Base-by-base conservation (phyloP, 2,329 filamentous ascomycete species). In the Stachybotrys elegans region DNA sequence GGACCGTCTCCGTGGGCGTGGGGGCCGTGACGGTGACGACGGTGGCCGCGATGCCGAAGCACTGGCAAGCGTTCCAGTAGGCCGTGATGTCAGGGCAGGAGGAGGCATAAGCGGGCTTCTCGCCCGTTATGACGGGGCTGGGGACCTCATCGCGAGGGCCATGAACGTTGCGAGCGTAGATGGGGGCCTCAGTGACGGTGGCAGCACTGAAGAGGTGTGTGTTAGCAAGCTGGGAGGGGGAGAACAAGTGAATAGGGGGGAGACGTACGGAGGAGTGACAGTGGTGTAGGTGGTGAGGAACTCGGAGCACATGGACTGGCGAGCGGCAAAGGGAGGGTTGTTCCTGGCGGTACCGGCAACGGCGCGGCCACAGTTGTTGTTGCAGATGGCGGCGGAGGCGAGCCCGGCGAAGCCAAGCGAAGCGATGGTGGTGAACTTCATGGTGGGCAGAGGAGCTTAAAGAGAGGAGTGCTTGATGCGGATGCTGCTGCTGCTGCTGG, bases 31-130 rank as follows among this genome's bases (percentile, higher is more conserved):
- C 43, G 12, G 49, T 46, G 13, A 48, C 22, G 25, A 46, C 44
- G 3, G 49, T 50, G 4, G 49, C 34, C 14, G 22, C 38, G 43
- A 51, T 44, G 29, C 47, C 51, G 41, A 52, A 54, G 42, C 51
- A 54, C 43, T 52, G 49, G 23, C 51, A 54, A 4, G 50, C 51
- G 14, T 41, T 46, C 48, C 50, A 52, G 43, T 52, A 54, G 9
- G 40, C 40, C 8, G 32, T 41, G 5, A 39, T 25, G 19, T 51
- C 45, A 11, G 43, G n/a, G 22, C 51, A 54, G 25, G 37, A 35
- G 20, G 43, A 48, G 42, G 51, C 51, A 16, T 50, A 54, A 5
- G 43, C 45, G 4, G 51, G 51, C 34, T 22, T 23, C 21, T 39
- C 36, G 8, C 16, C 36, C 2, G 20, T 34, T 8, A 34, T 12